Percentiles rank a stretch among this genome's conserved stretches.
phyloP scores from a whole-genome alignment of 176 grass and related monocot species.

The Poa pratensis region DNA sequence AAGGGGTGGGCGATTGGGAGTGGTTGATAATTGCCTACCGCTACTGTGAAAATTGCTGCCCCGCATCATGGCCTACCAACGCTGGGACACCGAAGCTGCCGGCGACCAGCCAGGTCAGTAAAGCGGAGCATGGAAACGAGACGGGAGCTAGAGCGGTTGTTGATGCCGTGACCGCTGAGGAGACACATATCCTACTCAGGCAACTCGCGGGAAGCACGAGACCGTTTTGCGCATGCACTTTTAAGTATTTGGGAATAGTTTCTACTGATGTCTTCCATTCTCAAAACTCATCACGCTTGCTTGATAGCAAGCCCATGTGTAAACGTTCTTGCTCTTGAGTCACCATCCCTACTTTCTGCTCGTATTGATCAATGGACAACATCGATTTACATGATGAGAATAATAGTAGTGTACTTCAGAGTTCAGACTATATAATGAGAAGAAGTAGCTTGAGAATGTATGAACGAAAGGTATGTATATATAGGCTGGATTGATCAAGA shows the following conservation, averaged over 20 bases:
- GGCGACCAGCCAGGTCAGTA: no score
- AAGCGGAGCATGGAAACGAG: no score
- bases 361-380: not conserved
- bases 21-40: no score
- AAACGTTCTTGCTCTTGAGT: not conserved
- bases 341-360: not conserved
- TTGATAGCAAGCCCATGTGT: not conserved
- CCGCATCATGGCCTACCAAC: no score
- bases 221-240: no score
- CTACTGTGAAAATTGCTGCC: no score
- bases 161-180: no score
- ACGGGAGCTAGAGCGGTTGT: no score
- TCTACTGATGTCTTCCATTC: not conserved
- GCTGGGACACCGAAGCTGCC: no score
- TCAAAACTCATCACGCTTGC: not conserved
- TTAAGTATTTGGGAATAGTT: not conserved
- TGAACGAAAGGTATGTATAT: not conserved
- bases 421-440: not conserved
- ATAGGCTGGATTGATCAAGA: not conserved
- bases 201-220: no score
- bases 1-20: no score
- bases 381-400: not conserved
- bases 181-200: no score
- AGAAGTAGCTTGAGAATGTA: not conserved
- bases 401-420: not conserved